These are phyloP conservation scores for Blepharisma japonicum DNA, from an alignment of 73 alveolate species.

Conservation along the genomic window DNA sequence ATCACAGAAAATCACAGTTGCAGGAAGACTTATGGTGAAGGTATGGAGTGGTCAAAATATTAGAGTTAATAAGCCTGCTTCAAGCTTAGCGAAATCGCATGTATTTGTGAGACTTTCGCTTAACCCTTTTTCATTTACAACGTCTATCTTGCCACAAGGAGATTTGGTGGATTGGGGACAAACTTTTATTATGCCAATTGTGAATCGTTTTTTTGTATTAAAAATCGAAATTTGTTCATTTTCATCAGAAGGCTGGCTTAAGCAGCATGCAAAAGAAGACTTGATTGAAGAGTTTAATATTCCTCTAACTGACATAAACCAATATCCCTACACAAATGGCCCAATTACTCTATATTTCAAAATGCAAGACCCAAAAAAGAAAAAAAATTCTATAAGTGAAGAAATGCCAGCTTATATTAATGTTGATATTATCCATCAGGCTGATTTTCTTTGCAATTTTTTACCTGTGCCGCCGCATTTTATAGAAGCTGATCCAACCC, in stretches of 20 bases:
- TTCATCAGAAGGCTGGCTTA: slow-evolving; percentile 23
- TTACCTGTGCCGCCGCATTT: neutral
- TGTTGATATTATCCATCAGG: neutral
- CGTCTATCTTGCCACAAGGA: slow-evolving; percentile 4
- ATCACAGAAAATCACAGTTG: neutral
- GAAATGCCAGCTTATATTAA: slow-evolving; percentile 3
- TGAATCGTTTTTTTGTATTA: neutral
- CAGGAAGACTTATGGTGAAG: slow-evolving; percentile 10
- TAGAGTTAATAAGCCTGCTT: neutral
- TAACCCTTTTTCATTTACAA: neutral
- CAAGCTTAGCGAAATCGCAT: neutral
- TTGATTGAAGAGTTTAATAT: neutral
- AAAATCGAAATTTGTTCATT: neutral
- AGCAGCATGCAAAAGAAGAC: neutral
- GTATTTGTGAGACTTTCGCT: neutral
- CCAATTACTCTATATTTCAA: neutral
- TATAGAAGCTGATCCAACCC: neutral
- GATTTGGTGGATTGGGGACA: neutral
- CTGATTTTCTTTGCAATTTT: slow-evolving; percentile 15
- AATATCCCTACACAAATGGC: slow-evolving; percentile 24
- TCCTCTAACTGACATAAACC: slow-evolving; percentile 3
- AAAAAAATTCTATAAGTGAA: too few relatives aligned
- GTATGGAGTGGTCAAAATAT: slow-evolving; percentile 22
- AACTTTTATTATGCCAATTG: neutral
- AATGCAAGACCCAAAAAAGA: too few relatives aligned